Evolutionary conservation across 75 land plant genomes (phyloP).

Genomic region (Larix kaempferi): DNA sequence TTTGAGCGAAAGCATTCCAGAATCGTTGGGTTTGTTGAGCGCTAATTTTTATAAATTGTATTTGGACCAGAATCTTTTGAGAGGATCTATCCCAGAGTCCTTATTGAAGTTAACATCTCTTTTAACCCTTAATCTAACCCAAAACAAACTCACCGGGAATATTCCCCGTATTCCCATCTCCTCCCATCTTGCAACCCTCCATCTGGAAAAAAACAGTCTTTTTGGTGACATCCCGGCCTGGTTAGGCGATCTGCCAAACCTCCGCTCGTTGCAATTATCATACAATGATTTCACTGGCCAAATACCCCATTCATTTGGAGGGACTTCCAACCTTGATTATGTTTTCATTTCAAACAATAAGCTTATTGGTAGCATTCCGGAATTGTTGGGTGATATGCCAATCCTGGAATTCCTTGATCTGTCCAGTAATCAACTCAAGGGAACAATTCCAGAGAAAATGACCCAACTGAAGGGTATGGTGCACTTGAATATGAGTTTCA

Average conservation of each 20-base stretch:
- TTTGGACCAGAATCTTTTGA: conserved; percentile 27
- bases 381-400: neutral
- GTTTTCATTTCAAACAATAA: conserved; percentile 16
- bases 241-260: conserved; percentile 6
- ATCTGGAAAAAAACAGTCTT: conserved; percentile 16
- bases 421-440: conserved; percentile 14
- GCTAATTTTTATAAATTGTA: conserved; percentile 14
- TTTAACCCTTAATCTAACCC: conserved; percentile 35
- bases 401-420: conserved; percentile 20
- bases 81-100: conserved; percentile 29
- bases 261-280: neutral
- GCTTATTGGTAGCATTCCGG: conserved; percentile 16
- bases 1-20: neutral
- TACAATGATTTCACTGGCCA: conserved; percentile 11
- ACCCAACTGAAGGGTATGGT: conserved; percentile 32
- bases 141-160: conserved; percentile 29
- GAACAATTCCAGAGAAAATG: conserved; percentile 16
- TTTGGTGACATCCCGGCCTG: conserved; percentile 12
- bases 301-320: neutral
- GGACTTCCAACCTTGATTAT: neutral
- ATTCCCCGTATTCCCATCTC: conserved; percentile 21
- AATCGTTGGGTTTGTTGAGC: conserved; percentile 12
- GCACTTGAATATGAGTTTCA: conserved; percentile 19
- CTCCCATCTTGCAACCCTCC: conserved; percentile 18
- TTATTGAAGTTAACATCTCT: conserved; percentile 20